Percentiles rank a stretch among this genome's conserved stretches.
phyloP scores from a whole-genome alignment of 2,329 filamentous ascomycete genomes.

The Intubia oerlemansii region DNA sequence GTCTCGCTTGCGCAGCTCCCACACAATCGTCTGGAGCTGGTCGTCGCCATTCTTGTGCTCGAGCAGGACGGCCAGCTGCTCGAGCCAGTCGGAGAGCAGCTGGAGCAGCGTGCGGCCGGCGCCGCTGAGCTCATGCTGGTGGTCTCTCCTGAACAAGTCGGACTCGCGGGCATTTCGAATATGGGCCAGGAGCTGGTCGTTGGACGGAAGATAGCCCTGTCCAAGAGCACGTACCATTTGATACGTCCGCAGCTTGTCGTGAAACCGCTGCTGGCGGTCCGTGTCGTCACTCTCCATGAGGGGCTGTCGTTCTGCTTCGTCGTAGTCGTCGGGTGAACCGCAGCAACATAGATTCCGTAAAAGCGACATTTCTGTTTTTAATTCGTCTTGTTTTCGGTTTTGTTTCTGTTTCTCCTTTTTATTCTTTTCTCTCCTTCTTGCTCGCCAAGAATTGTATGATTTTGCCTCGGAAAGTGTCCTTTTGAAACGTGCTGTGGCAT shows the following conservation, averaged over 20 bases:
- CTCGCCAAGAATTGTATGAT: too few species aligned
- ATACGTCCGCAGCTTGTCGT: conserved; percentile 82
- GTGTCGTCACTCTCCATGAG: too few species aligned
- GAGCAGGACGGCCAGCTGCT: conserved; percentile 52
- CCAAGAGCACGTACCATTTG: conserved; percentile 71
- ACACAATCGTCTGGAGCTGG: conserved; percentile 80
- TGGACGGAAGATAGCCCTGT: conserved; percentile 82
- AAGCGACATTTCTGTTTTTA: too few species aligned
- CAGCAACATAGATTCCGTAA: too few species aligned
- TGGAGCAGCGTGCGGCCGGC: conserved; percentile 55
- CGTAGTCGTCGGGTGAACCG: too few species aligned
- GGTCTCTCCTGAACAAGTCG: neutral
- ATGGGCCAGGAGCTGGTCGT: conserved; percentile 61
- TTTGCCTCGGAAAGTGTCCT: too few species aligned
- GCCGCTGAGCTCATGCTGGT: conserved; percentile 46
- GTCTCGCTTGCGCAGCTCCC: conserved; percentile 56
- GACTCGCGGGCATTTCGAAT: conserved; percentile 36
- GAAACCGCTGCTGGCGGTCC: conserved; percentile 50
- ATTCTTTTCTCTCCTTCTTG: too few species aligned
- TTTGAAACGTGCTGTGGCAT: too few species aligned
- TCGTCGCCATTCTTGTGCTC: conserved; percentile 65
- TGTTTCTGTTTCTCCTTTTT: too few species aligned
- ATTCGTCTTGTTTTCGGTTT: too few species aligned
- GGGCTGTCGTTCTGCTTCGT: too few species aligned
- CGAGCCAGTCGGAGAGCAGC: conserved; percentile 51